These are phyloP conservation scores for Gynostemma pentaphyllum DNA, from an alignment of 306 rosid genomes.

Conservation along the genomic window DNA sequence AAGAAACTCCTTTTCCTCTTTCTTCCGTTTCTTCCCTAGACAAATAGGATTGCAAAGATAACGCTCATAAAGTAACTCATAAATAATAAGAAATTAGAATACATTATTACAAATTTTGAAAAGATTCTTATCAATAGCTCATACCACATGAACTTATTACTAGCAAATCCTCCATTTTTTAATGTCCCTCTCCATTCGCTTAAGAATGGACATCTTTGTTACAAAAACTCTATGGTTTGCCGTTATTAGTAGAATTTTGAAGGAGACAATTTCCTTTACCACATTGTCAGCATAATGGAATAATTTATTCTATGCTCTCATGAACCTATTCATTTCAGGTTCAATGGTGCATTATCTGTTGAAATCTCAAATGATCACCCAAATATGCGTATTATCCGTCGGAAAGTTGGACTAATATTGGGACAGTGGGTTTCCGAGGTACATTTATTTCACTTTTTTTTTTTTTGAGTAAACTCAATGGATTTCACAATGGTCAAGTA, in stretches of 20 bases:
- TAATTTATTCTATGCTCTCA: neutral
- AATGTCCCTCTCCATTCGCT: neutral
- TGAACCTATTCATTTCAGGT: conserved; percentile 46
- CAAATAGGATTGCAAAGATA: neutral
- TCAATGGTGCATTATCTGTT: conserved; percentile 77
- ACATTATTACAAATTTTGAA: neutral
- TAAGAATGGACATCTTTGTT: no score
- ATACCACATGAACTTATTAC: neutral
- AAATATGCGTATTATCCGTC: conserved; percentile 69
- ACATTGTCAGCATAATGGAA: neutral
- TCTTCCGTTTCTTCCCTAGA: neutral
- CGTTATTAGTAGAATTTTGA: neutral
- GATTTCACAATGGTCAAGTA: neutral
- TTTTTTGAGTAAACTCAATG: neutral
- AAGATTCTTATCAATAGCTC: neutral
- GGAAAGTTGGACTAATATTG: conserved; percentile 80
- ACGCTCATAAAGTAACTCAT: neutral
- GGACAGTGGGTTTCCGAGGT: conserved; percentile 99
- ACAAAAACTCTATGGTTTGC: neutral
- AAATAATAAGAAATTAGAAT: neutral
- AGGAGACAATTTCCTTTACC: neutral
- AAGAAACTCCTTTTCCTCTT: no score
- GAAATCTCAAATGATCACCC: conserved; percentile 93
- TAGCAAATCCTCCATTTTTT: neutral
- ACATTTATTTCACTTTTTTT: neutral